Base-by-base conservation (phyloP, 768 basidiomycete genomes). In the Pleurotus tuoliensis region DNA sequence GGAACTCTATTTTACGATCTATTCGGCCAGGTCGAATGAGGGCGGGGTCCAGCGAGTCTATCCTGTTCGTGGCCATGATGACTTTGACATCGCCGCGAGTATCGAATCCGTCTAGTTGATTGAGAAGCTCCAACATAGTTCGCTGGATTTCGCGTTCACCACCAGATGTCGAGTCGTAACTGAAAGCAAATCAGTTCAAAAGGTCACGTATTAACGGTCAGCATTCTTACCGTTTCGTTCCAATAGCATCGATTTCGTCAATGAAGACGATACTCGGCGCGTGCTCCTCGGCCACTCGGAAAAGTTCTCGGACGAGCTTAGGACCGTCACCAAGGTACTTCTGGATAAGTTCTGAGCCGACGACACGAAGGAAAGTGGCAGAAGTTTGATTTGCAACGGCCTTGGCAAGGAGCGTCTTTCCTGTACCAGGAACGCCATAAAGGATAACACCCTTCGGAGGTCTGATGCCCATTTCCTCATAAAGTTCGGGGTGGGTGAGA, bases 401-500 rank as follows among this genome's bases (percentile, higher is more conserved):
- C 69, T 97, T 98, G 15, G 97, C 97, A 2, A 99, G 83, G 0
- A 99, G 83, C 0, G 97, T 99, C 76, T 99, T 99, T 55, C 97
- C 97, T 11, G 96, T 98, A 55, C 97, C 97, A 0, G 97, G 97
- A 3, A 96, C 96, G 61, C 97, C 97, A 66, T 98, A 99, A 1
- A 99, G 82, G 62, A 99, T 98, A 67, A 99, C 96, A 75, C 97
- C 97, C 71, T 98, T 98, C 18, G 97, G 97, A n/a, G 96, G 97
- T 65, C 90, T 90, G 73, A 99, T 98, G 56, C 97, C 97, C 97
- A 99, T 98, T 77, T 98, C 96, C 73, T 98, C 96, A 73, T 98
- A 99, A 39, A 98, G 75, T 68, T 99, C 97, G 3, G 97, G 97
- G 68, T 98, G 97, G 7, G 96, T 98, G 20, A 99, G 77, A 0